Conservation (phyloP, 2,329 filamentous ascomycete genomes). For the Aureobasidium sp. region DNA sequence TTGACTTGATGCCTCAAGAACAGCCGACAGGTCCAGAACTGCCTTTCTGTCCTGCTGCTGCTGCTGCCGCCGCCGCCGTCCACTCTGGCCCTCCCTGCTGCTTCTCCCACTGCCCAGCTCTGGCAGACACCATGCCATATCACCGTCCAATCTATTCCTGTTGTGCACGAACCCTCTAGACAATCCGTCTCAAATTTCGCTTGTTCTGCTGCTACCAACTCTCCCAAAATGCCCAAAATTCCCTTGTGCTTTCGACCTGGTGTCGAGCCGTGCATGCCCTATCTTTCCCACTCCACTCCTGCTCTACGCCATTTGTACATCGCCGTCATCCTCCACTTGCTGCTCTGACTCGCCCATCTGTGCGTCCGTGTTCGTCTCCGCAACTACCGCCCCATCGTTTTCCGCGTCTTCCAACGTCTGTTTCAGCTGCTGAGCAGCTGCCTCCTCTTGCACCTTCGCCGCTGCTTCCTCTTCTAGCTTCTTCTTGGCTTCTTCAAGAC, state of each 20-base stretch:
- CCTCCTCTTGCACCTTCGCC: constrained; percentile 1
- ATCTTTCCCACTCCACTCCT: background rate
- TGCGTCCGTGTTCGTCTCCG: constrained; percentile 15
- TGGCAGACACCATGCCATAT: background rate
- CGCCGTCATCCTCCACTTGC: constrained; percentile 19
- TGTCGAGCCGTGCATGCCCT: constrained; percentile 5
- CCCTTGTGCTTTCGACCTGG: background rate
- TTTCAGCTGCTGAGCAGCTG: constrained; percentile 10
- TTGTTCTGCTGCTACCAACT: background rate
- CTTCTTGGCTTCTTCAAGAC: constrained; percentile 33
- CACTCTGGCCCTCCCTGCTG: background rate
- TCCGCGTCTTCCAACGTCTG: constrained; percentile 4
- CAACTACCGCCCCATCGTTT: constrained; percentile 14
- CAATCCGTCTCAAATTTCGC: constrained; percentile 13
- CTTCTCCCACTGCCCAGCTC: background rate
- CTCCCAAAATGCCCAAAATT: background rate
- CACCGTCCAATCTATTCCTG: background rate
- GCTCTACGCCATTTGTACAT: constrained; percentile 20
- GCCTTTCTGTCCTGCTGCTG: background rate
- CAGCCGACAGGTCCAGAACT: background rate
- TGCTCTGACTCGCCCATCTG: constrained; percentile 19
- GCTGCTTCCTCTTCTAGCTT: constrained; percentile 30
- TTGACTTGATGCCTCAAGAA: constrained; percentile 1
- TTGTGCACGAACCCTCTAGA: constrained; percentile 1
- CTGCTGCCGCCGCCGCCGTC: background rate